Evolutionary conservation across 306 rosid species (phyloP).

Genomic region (Cucurbita pepo): DNA sequence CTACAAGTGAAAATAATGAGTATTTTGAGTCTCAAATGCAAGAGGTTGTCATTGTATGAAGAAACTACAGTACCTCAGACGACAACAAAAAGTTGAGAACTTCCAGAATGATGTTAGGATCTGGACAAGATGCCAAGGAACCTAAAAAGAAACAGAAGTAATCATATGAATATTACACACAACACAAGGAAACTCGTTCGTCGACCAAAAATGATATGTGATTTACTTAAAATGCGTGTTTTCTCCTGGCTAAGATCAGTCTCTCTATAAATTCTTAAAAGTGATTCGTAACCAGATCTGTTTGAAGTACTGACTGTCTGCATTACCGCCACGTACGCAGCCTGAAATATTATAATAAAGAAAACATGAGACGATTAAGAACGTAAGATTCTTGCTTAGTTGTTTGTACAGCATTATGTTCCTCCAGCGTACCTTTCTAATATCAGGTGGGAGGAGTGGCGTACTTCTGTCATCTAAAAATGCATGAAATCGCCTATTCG

Average conservation of each 20-base stretch:
- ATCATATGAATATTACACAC: not conserved
- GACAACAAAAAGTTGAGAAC: conserved; percentile 30
- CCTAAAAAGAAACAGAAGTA: conserved; percentile 12
- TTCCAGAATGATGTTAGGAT: conserved; percentile 29
- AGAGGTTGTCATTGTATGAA: not conserved
- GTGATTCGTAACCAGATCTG: conserved; percentile 54
- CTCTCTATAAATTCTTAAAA: conserved; percentile 66
- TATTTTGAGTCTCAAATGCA: conserved; percentile 7
- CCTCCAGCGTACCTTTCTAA: conserved; percentile 48
- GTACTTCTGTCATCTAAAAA: conserved; percentile 70
- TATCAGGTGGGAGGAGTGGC: conserved; percentile 76
- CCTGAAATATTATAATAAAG: conserved; percentile 39
- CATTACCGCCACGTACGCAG: conserved; percentile 76
- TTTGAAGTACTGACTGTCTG: conserved; percentile 36
- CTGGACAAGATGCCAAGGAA: conserved; percentile 27
- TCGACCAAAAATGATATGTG: not conserved
- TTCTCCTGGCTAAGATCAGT: conserved; percentile 81
- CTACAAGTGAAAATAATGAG: conserved; percentile 15
- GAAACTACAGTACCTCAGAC: conserved; percentile 16
- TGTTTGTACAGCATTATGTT: not conserved
- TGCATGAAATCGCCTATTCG: conserved; percentile 52
- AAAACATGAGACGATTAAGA: not conserved
- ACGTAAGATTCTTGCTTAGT: not conserved
- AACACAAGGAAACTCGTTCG: not conserved
- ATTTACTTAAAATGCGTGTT: conserved; percentile 68